These are phyloP conservation scores for Venturia oleaginea DNA, from an alignment of 2,329 filamentous ascomycete species.

Conservation along the genomic window DNA sequence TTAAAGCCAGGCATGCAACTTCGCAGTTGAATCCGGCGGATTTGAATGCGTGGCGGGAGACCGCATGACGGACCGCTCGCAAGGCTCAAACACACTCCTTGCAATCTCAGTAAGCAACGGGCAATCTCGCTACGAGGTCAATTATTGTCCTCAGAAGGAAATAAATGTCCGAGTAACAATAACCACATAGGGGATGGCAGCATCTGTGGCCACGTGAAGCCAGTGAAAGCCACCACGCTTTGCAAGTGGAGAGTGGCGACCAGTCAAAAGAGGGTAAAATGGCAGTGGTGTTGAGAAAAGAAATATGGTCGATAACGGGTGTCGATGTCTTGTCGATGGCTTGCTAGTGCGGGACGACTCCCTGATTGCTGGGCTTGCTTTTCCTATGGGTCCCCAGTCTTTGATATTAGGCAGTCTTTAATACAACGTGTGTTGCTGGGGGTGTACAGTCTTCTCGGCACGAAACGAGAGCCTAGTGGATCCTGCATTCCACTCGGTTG, in stretches of 20 bases:
- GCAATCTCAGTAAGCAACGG: background rate
- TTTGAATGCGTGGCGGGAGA: background rate
- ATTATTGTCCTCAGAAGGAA: background rate
- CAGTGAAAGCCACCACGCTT: no score
- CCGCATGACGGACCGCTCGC: background rate
- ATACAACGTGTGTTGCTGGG: background rate
- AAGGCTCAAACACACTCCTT: background rate
- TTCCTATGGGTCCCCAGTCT: background rate
- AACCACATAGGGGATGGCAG: background rate
- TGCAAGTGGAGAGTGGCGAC: background rate
- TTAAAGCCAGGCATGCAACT: background rate
- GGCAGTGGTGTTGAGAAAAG: background rate
- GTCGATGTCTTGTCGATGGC: background rate
- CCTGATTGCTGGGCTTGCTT: background rate
- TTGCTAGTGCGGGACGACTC: background rate
- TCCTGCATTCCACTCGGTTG: background rate
- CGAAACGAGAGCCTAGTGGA: background rate
- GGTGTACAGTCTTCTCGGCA: background rate
- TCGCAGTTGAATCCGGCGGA: background rate
- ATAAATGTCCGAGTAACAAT: background rate
- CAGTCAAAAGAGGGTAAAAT: background rate
- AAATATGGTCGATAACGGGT: background rate
- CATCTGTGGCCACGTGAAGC: no score
- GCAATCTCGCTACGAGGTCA: background rate
- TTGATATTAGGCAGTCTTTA: background rate